Conservation (phyloP, 805 yeast species). For the Cyberlindnera bimundalis region DNA sequence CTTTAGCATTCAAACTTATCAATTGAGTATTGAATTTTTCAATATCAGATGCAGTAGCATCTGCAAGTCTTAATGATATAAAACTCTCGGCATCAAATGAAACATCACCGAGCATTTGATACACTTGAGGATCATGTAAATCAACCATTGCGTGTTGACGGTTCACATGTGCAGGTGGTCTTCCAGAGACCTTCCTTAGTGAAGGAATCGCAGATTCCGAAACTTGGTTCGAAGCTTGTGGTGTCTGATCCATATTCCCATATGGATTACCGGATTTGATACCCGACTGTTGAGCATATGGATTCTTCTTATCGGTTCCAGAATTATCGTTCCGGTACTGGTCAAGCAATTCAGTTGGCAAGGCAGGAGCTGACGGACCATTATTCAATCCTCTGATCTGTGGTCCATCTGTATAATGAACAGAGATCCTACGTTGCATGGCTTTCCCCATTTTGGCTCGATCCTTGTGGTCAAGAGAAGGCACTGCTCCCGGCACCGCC, state of each 20-base stretch:
- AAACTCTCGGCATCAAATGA: constrained; percentile 46
- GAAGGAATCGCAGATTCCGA: too few species aligned
- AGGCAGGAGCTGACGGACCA: constrained; percentile 25
- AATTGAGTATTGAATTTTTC: constrained; percentile 63
- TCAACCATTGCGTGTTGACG: constrained; percentile 16
- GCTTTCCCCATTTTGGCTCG: constrained; percentile 38
- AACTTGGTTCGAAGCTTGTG: neutral
- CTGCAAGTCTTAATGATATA: constrained; percentile 48
- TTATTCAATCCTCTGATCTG: constrained; percentile 12
- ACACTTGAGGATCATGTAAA: constrained; percentile 23
- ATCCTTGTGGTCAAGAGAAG: constrained; percentile 33
- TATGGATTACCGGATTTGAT: too few species aligned
- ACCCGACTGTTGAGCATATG: neutral
- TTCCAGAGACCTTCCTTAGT: constrained; percentile 7
- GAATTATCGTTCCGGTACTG: constrained; percentile 13
- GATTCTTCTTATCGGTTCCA: neutral
- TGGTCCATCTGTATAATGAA: constrained; percentile 30
- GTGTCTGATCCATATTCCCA: neutral
- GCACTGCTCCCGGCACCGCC: constrained; percentile 21
- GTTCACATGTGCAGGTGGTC: constrained; percentile 3
- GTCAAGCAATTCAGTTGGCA: constrained; percentile 26
- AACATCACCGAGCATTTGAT: constrained; percentile 37
- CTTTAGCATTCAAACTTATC: constrained; percentile 42
- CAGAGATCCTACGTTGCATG: constrained; percentile 43
- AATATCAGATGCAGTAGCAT: constrained; percentile 69